Base-by-base conservation (phyloP, 1,139 yeast genomes). In the Taiozyma sp. region DNA sequence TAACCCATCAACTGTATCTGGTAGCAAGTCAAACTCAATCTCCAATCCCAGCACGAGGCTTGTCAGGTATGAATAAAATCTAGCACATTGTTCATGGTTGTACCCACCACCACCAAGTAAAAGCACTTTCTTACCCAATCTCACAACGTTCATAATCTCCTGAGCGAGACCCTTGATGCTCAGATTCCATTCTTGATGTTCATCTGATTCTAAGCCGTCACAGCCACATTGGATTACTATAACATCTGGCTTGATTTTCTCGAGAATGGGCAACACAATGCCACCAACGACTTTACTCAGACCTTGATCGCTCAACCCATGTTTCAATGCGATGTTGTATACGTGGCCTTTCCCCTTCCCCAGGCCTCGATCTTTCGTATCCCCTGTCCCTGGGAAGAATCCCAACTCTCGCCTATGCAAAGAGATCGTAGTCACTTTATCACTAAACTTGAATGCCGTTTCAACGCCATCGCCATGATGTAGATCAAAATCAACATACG, bases 401-500 rank as follows among this genome's bases (percentile, higher is more conserved):
- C 90, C 93, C 6, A 75, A 53, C 53, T 81, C 90, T 56, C 67
- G 73, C 35, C 88, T 64, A 64, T 87, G 95, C 2, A 85, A 58
- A 0, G 90, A 84, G 29, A 85, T 69, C 1, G 88, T 82, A 48
- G 76, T 67, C 0, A 87, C 87, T 45, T 75, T 77, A 46, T 73
- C 71, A 0, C 87, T 78, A 55, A 69, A 73, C 51, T 72, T 70
- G 65, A 84, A 86, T 0, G 89, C 89, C 2, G 72, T 68, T 51
- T 84, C 87, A 1, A 86, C 93, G 0, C 90, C 95, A 63, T 86
- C 91, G 0, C 93, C 91, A 63, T 85, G 91, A 61, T 86, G 95
- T 14, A 87, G 63, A 65, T 87, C 95, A 10, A 86, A 65, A 63
- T 87, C 95, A 4, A 87, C 64, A 60, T 86, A 87, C 58, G 83